Conservation (phyloP, 805 yeast genomes). For the Wickerhamiella slavikovae region DNA sequence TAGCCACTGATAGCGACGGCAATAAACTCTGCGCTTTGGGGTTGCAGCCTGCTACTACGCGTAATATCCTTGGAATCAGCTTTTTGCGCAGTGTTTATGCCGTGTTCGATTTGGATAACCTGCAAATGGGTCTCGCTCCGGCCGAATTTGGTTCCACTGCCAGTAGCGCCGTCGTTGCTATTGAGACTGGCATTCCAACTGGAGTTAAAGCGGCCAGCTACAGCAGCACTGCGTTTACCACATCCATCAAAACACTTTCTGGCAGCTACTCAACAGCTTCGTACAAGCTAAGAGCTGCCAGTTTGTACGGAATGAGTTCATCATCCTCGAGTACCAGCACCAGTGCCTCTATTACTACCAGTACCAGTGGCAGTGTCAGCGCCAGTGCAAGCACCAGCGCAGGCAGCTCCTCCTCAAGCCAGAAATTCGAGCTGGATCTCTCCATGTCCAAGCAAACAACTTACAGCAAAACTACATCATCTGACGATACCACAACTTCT, state of each 20-base stretch:
- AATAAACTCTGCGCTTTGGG: constrained; percentile 11
- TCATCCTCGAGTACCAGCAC: not conserved
- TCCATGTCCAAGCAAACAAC: too few relatives aligned
- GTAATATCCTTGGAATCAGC: constrained; percentile 33
- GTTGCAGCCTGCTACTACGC: constrained; percentile 2
- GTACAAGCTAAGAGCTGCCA: not conserved
- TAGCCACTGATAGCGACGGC: constrained; percentile 7
- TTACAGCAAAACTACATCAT: too few relatives aligned
- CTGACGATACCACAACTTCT: too few relatives aligned
- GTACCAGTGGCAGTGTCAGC: not conserved
- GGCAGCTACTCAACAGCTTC: not conserved
- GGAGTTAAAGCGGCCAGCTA: not conserved
- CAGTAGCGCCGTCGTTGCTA: not conserved
- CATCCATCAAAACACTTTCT: not conserved
- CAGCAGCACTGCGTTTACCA: not conserved
- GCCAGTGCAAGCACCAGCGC: not conserved
- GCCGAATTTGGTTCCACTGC: constrained; percentile 2
- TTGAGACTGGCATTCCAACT: not conserved
- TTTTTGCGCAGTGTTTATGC: constrained; percentile 43
- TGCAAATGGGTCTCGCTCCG: constrained; percentile 31
- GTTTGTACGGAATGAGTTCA: not conserved
- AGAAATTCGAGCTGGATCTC: too few relatives aligned
- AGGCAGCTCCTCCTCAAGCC: not conserved
- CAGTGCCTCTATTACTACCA: not conserved
- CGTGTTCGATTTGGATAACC: constrained; percentile 41